Percentiles rank a stretch among this genome's conserved stretches.
Conservation (phyloP, 768 basidiomycete species). For the Ramaria rubella region DNA sequence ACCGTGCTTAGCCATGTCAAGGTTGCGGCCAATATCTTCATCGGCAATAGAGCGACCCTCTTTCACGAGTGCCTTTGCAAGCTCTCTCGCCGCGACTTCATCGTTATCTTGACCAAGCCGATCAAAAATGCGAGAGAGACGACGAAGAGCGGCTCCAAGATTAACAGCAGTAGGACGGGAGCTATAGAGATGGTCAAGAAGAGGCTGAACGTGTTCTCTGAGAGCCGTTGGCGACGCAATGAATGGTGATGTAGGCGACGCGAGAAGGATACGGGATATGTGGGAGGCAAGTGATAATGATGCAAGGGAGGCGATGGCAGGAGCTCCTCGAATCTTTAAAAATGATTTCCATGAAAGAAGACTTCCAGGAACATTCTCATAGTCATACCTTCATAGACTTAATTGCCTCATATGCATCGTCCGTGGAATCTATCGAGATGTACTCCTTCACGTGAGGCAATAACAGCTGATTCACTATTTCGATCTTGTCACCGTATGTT, state of each 20-base stretch:
- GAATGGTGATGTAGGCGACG: constrained; percentile 44
- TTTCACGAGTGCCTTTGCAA: constrained; percentile 51
- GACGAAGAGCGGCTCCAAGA: constrained; percentile 76
- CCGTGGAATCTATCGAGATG: constrained; percentile 58
- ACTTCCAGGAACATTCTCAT: not conserved
- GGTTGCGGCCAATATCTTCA: constrained; percentile 85
- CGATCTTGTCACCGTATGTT: constrained; percentile 42
- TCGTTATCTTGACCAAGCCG: constrained; percentile 16
- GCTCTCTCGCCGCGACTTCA: constrained; percentile 36
- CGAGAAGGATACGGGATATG: constrained; percentile 47
- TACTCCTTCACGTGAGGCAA: constrained; percentile 70
- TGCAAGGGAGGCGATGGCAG: constrained; percentile 91
- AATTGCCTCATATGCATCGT: constrained; percentile 90
- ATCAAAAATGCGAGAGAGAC: constrained; percentile 51
- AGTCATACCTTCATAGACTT: constrained; percentile 82
- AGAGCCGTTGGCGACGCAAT: constrained; percentile 49
- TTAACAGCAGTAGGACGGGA: constrained; percentile 97
- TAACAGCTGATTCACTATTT: constrained; percentile 88
- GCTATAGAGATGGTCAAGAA: constrained; percentile 69
- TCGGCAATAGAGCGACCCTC: constrained; percentile 71
- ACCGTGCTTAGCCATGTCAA: constrained; percentile 76
- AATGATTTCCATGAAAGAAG: not conserved
- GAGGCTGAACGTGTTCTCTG: constrained; percentile 45
- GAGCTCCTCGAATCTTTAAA: constrained; percentile 76
- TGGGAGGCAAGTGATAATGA: constrained; percentile 68